Conservation (phyloP, 148 eudicot species). For the Polygonum maritimum region DNA sequence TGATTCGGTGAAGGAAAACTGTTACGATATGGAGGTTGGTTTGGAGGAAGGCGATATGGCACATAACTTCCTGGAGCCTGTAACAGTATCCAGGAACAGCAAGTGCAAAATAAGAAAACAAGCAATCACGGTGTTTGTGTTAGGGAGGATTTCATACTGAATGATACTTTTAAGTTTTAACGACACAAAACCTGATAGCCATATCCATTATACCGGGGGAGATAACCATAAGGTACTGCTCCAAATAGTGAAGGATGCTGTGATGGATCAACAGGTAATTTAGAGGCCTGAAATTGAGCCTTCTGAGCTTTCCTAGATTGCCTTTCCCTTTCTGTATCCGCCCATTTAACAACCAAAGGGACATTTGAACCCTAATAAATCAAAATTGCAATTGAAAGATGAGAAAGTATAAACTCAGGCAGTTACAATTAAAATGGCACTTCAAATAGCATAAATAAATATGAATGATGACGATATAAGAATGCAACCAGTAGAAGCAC, state of each 20-base stretch:
- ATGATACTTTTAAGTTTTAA: neutral
- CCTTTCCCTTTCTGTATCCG: conserved; percentile 75
- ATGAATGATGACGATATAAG: neutral
- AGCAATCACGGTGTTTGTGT: neutral
- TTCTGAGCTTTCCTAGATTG: conserved; percentile 61
- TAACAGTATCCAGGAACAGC: neutral
- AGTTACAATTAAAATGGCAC: neutral
- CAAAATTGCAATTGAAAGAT: conserved; percentile 4
- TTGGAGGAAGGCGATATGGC: conserved; percentile 72
- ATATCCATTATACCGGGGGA: conserved; percentile 55
- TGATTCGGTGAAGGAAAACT: conserved; percentile 44
- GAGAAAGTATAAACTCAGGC: neutral
- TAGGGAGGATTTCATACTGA: neutral
- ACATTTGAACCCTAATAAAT: conserved; percentile 18
- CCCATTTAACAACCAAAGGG: conserved; percentile 73
- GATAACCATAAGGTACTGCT: conserved; percentile 48
- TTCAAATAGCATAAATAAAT: neutral
- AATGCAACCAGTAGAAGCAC: neutral
- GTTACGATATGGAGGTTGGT: conserved; percentile 53
- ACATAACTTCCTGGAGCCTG: conserved; percentile 85
- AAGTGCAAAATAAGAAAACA: conserved; percentile 5
- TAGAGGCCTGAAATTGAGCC: conserved; percentile 32
- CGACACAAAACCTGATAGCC: conserved; percentile 76
- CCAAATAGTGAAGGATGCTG: conserved; percentile 43
- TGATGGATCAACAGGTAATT: conserved; percentile 23